Percentiles rank a stretch among this genome's conserved stretches.
Conservation (phyloP, 768 basidiomycete species). For the Hypsizygus marmoreus region DNA sequence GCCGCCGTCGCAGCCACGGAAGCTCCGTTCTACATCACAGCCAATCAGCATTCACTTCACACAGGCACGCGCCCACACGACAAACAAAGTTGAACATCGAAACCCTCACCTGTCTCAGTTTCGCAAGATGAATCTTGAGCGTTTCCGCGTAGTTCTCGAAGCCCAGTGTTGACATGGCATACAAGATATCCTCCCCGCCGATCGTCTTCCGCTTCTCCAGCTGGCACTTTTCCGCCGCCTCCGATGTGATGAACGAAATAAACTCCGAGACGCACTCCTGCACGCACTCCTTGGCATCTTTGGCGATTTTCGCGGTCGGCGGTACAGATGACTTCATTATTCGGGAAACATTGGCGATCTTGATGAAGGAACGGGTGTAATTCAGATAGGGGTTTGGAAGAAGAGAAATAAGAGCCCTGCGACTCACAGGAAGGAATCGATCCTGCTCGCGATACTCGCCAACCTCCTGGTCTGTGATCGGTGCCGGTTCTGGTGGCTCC, state of each 20-base stretch:
- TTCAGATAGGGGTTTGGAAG: background rate
- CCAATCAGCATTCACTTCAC: background rate
- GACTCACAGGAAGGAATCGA: slow-evolving; percentile 85
- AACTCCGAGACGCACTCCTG: slow-evolving; percentile 99
- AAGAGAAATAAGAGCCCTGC: slow-evolving; percentile 2
- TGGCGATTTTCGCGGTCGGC: slow-evolving; percentile 90
- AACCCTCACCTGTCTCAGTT: slow-evolving; percentile 72
- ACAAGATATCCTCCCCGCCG: slow-evolving; percentile 94
- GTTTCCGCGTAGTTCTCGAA: slow-evolving; percentile 96
- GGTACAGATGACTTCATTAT: slow-evolving; percentile 96
- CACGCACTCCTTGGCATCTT: slow-evolving; percentile 98
- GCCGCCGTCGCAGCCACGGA: slow-evolving; percentile 18
- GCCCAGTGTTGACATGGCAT: slow-evolving; percentile 90
- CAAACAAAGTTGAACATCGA: background rate
- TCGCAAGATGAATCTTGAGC: slow-evolving; percentile 89
- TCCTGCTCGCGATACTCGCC: slow-evolving; percentile 96
- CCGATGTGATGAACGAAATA: slow-evolving; percentile 96
- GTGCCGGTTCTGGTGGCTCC: slow-evolving; percentile 58
- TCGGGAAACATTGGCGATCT: slow-evolving; percentile 98
- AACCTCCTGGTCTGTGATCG: slow-evolving; percentile 90
- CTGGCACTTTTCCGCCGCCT: slow-evolving; percentile 93
- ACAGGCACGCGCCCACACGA: too few relatives aligned
- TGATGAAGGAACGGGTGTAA: background rate
- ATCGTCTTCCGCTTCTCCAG: slow-evolving; percentile 98
- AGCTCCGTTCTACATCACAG: slow-evolving; percentile 21